A percentile compares a stretch with the other conserved stretches of the same genome.
Conservation (phyloP, 768 basidiomycete species). For the Cystobasidium onofrii region DNA sequence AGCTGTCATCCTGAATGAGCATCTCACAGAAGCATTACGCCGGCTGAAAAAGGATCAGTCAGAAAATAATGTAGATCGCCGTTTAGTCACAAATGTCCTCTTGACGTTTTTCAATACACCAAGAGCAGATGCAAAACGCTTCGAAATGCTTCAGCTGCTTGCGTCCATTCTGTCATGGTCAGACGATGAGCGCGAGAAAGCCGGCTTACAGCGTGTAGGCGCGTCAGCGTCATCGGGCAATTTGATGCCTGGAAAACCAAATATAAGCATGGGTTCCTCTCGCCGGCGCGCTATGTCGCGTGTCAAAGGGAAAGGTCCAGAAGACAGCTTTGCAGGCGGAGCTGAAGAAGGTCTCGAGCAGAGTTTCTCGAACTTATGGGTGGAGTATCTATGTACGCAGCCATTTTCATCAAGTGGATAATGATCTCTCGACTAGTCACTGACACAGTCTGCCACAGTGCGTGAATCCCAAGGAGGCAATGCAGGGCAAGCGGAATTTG, state of each 20-base stretch:
- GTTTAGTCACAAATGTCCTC: constrained; percentile 87
- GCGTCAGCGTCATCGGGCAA: neutral
- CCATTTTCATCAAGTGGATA: neutral
- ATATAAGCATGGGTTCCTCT: constrained; percentile 32
- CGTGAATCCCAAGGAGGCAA: neutral
- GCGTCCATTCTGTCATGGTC: constrained; percentile 86
- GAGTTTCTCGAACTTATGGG: constrained; percentile 97
- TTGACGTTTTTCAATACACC: constrained; percentile 82
- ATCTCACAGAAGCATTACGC: constrained; percentile 93
- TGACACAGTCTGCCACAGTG: neutral
- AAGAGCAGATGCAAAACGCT: constrained; percentile 84
- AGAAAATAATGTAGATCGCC: constrained; percentile 76
- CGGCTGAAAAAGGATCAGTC: constrained; percentile 76
- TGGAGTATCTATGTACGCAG: constrained; percentile 64
- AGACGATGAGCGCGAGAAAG: constrained; percentile 81
- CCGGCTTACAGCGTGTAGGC: constrained; percentile 55
- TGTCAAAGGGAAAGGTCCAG: constrained; percentile 36
- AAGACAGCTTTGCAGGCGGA: constrained; percentile 10
- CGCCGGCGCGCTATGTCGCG: constrained; percentile 28
- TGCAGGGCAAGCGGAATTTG: neutral
- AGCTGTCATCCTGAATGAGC: constrained; percentile 97
- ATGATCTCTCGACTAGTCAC: too few species aligned
- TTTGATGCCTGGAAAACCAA: constrained; percentile 12
- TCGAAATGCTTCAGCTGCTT: constrained; percentile 87
- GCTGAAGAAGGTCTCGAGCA: constrained; percentile 44